These are phyloP conservation scores for Flaveria linearis DNA, from an alignment of 129 eudicot species.

Conservation along the genomic window DNA sequence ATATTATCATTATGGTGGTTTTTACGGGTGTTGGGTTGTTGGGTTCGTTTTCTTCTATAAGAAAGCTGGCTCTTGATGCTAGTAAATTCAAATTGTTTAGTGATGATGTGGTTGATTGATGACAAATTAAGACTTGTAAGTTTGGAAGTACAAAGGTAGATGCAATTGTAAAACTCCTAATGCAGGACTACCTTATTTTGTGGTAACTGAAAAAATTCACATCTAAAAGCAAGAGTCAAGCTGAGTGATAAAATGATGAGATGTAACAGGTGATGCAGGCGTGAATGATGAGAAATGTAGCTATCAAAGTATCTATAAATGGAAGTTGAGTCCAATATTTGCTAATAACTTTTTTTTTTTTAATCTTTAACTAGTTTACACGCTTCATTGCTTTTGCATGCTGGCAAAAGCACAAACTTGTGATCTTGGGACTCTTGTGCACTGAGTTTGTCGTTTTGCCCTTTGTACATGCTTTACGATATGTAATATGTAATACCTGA, in stretches of 20 bases:
- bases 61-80: constrained; percentile 85
- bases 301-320: neutral
- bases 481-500: no score
- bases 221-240: neutral
- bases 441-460: no score
- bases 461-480: no score
- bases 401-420: no score
- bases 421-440: no score
- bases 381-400: no score
- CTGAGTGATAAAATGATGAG: neutral
- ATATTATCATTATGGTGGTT: constrained; percentile 46
- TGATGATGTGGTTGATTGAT: constrained; percentile 57
- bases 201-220: neutral
- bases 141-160: constrained; percentile 16
- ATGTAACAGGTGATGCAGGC: no score
- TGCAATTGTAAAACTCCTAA: constrained; percentile 7
- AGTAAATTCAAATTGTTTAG: constrained; percentile 80
- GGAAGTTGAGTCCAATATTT: no score
- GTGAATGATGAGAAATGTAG: neutral
- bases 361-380: no score
- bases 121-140: constrained; percentile 5
- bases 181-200: neutral
- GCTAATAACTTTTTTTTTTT: no score
- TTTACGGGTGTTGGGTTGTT: constrained; percentile 77
- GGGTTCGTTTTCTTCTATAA: constrained; percentile 75